Evolutionary conservation across 306 rosid species (phyloP), one percentile per base, ranked within the genome.

Genomic region (Cicer bijugum): DNA sequence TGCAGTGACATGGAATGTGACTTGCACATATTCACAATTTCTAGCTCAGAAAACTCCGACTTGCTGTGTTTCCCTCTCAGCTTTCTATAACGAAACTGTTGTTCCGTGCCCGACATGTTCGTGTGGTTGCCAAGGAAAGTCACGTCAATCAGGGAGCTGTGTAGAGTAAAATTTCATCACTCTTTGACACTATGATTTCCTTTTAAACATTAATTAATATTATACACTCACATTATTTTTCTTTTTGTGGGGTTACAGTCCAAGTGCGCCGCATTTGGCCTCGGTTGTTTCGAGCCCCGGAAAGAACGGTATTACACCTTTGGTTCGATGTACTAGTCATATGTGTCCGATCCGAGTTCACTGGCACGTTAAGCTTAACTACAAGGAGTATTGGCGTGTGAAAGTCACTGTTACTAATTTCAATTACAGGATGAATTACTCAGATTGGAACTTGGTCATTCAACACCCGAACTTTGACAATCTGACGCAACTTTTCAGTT

Each of bases 391-490:
- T 48, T 93, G 97, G 97, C 89, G 97, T 0, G 98, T 85, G 71
- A 93, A 93, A 86, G 73, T 93, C 75, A 89, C 97, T 2, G 37
- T 93, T 67, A 88, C 94, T 73, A 93, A 93, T 81, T 93, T 93
- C 83, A 89, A 93, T 75, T 86, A 89, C 83, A 53, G 82, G 80
- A 85, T 81, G 91, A 93, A 93, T 59, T 91, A 91, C 72, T 75
- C 98, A 1, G 77, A 86, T 14, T 93, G 98, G 98, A 91, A 91
- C 83, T 16, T 93, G 77, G 96, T 93, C 60, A 72, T 82, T 57
- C 96, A 93, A 45, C 98, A 93, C 79, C 98, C 98, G n/a, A 93
- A 93, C 74, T 87, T 93, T n/a, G 84, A 88, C 84, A 88, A 93
- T 73, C 81, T 93, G 78, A 91, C 98, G 44, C 83, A 86, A 72